These are phyloP conservation scores for Nematocida sp. DNA, from an alignment of 371 early-diverging fungal species.

Conservation along the genomic window DNA sequence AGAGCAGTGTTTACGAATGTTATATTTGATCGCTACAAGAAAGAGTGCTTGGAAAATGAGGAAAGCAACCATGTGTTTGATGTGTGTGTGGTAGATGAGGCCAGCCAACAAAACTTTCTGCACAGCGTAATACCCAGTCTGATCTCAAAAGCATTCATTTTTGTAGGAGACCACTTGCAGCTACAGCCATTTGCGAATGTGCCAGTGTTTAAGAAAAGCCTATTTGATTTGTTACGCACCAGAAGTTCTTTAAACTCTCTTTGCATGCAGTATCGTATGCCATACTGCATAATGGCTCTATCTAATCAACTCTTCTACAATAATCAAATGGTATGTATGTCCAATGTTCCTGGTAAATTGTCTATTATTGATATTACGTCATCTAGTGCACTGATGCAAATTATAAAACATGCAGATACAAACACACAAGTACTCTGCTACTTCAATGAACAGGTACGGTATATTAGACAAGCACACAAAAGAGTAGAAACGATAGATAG, in stretches of 20 bases:
- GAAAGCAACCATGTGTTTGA: constrained; percentile 72
- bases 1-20: constrained; percentile 62
- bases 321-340: constrained; percentile 69
- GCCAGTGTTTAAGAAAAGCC: constrained; percentile 10
- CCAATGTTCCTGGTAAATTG: constrained; percentile 57
- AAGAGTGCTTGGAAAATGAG: too few relatives aligned
- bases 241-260: constrained; percentile 67
- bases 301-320: constrained; percentile 76
- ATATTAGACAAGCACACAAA: constrained; percentile 66
- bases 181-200: constrained; percentile 78
- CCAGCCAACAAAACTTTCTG: constrained; percentile 87
- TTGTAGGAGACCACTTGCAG: constrained; percentile 95
- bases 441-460: constrained; percentile 73
- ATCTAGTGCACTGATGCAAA: neutral
- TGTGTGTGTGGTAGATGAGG: constrained; percentile 93
- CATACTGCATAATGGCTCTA: constrained; percentile 76
- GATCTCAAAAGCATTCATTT: constrained; percentile 74
- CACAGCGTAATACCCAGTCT: constrained; percentile 80
- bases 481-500: constrained; percentile 59
- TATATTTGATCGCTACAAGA: too few relatives aligned
- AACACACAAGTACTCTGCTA: constrained; percentile 69
- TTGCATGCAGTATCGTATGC: constrained; percentile 89
- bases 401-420: neutral
- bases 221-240: constrained; percentile 59
- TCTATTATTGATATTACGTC: constrained; percentile 52